phyloP scores from a whole-genome alignment of 2,329 filamentous ascomycete species.

The Fragosphaeria purpurea region DNA sequence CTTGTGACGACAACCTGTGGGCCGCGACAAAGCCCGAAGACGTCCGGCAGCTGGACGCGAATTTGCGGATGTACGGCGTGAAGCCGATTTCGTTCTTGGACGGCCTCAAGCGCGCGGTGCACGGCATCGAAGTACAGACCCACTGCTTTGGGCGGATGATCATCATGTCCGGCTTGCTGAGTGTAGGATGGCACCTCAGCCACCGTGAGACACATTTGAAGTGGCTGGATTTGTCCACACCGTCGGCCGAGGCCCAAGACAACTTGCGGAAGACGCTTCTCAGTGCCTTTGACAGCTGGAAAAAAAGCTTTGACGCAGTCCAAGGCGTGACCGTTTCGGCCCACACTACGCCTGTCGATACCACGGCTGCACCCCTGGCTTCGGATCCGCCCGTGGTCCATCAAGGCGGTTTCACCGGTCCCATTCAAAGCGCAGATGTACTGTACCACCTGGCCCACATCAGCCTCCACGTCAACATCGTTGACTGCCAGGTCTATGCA shows the following conservation, averaged over 20 bases:
- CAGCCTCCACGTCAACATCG: conserved; percentile 78
- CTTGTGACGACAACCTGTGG: conserved; percentile 83
- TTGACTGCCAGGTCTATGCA: conserved; percentile 83
- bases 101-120: conserved; percentile 72
- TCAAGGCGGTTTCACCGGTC: conserved; percentile 42
- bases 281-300: conserved; percentile 79
- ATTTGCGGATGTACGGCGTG: conserved; percentile 66
- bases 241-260: conserved; percentile 50
- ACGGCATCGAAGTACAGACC: conserved; percentile 69
- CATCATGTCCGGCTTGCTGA: conserved; percentile 82
- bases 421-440: conserved; percentile 70
- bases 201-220: conserved; percentile 77
- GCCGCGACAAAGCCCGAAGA: conserved; percentile 67
- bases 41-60: conserved; percentile 67
- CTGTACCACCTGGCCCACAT: conserved; percentile 83
- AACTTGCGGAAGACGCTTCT: conserved; percentile 72
- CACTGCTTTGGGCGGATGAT: conserved; percentile 85
- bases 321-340: conserved; percentile 32
- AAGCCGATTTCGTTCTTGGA: conserved; percentile 75
- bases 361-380: conserved; percentile 1
- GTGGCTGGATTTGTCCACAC: conserved; percentile 60
- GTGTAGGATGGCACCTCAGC: conserved; percentile 84
- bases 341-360: not conserved
- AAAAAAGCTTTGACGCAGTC: conserved; percentile 68
- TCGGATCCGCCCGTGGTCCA: conserved; percentile 28